Conservation (phyloP, 192 early-diverging fungal species). For the Oehlia diaphana region DNA sequence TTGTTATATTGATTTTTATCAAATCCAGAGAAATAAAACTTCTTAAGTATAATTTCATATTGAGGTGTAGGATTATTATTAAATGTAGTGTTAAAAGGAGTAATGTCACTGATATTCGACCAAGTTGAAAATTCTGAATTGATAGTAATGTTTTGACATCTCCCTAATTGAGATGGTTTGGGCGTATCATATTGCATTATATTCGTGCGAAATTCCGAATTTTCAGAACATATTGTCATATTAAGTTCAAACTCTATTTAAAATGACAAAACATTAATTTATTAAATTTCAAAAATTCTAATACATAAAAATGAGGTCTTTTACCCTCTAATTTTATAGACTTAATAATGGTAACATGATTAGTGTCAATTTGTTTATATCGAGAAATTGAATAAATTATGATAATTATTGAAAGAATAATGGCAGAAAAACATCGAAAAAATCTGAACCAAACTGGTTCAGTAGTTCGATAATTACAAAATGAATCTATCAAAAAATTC, state of each 20-base stretch:
- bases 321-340: neutral
- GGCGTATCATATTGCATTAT: too few relatives aligned
- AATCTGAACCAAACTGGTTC: neutral
- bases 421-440: neutral
- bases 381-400: neutral
- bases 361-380: neutral
- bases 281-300: neutral
- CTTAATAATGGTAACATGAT: neutral
- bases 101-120: too few relatives aligned
- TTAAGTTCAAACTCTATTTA: neutral
- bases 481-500: neutral
- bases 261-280: neutral
- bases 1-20: too few relatives aligned
- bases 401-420: neutral
- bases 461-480: neutral
- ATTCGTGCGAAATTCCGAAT: too few relatives aligned
- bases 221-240: neutral
- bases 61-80: too few relatives aligned
- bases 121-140: too few relatives aligned
- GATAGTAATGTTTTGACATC: too few relatives aligned
- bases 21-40: too few relatives aligned
- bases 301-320: neutral
- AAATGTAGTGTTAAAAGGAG: too few relatives aligned
- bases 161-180: too few relatives aligned
- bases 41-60: too few relatives aligned